phyloP scores from a whole-genome alignment of 2,329 filamentous ascomycete genomes.

The Paecilomyces sp. region DNA sequence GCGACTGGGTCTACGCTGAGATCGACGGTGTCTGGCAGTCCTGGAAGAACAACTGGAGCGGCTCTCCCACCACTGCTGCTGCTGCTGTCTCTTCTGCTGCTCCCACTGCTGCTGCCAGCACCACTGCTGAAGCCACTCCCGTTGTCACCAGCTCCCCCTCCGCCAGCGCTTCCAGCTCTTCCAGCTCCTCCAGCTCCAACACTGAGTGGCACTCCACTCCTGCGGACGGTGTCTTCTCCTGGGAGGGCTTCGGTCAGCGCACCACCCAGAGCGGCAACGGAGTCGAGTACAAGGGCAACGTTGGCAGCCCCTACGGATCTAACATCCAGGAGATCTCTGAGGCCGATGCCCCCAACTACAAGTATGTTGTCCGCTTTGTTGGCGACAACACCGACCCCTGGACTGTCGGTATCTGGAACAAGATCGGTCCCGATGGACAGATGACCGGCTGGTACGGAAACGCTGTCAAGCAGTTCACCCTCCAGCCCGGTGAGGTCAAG shows the following conservation, averaged over 20 bases:
- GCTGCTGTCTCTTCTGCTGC: slow-evolving; percentile 4
- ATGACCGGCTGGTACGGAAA: slow-evolving; percentile 29
- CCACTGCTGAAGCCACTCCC: slow-evolving; percentile 8
- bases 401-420: slow-evolving; percentile 36
- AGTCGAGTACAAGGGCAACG: slow-evolving; percentile 26
- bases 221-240: not conserved
- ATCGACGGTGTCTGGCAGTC: slow-evolving; percentile 26
- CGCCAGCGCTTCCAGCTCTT: not conserved
- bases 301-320: slow-evolving; percentile 32
- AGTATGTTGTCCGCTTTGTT: slow-evolving; percentile 27
- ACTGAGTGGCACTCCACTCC: slow-evolving; percentile 14
- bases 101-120: slow-evolving; percentile 4
- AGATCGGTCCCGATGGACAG: slow-evolving; percentile 21
- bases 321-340: slow-evolving; percentile 32
- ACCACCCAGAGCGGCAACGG: slow-evolving; percentile 11
- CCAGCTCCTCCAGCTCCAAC: slow-evolving; percentile 7
- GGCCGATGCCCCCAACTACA: slow-evolving; percentile 24
- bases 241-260: slow-evolving; percentile 25
- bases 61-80: slow-evolving; percentile 9
- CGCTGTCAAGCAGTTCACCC: slow-evolving; percentile 23
- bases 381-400: slow-evolving; percentile 24
- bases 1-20: slow-evolving; percentile 23
- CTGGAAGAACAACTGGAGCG: slow-evolving; percentile 30
- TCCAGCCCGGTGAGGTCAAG: slow-evolving; percentile 22
- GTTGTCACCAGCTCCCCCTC: slow-evolving; percentile 1